Evolutionary conservation across 1,284 basidiomycete genomes (phyloP), one percentile per base, ranked within the genome.

Genomic region (Ganoderma resinaceum): DNA sequence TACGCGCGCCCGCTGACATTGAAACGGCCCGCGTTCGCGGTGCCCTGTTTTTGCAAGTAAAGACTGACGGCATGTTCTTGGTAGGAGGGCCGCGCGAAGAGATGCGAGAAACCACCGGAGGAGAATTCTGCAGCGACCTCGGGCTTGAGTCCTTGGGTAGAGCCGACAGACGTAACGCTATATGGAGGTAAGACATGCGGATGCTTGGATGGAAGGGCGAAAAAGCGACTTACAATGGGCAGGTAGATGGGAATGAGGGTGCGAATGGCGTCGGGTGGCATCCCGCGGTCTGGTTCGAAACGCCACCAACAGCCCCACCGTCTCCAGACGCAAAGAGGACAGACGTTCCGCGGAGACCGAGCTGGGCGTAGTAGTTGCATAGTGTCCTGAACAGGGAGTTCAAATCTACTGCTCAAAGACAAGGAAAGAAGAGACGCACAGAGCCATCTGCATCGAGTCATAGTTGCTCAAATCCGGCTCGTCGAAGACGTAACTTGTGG

Each of bases 291-390:
- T 80, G 85, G 18, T 85, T 86, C 67, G 90, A 77, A 23, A 87
- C 87, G 16, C 80, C 37, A 3, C 63, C 85, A 35, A 89, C 90
- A 29, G 92, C 72, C 63, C 90, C 90, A 61, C 72, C 76, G 72
- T 89, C 91, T 63, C 91, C 91, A 62, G 86, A 87, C 29, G 87
- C 86, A 80, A 89, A 91, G 73, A 92, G 80, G n/a, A 89, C 80
- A 16, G 85, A 87, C 12, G 83, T 84, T 23, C 91, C 91, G 26
- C 83, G 82, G 3, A 84, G 79, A 12, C 88, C 88, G 58, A 92
- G 83, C 69, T 87, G 83, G 8, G 67, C 70, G n/a, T 71, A 71
- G 8, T 60, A 49, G 38, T 68, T 70, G 65, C 72, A 73, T 18
- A 73, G 70, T 12, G 66, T 67, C 60, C 74, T 75, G 40, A 12